Base-by-base conservation (phyloP, 768 basidiomycete species). In the Brasilioporus rufonigricans region DNA sequence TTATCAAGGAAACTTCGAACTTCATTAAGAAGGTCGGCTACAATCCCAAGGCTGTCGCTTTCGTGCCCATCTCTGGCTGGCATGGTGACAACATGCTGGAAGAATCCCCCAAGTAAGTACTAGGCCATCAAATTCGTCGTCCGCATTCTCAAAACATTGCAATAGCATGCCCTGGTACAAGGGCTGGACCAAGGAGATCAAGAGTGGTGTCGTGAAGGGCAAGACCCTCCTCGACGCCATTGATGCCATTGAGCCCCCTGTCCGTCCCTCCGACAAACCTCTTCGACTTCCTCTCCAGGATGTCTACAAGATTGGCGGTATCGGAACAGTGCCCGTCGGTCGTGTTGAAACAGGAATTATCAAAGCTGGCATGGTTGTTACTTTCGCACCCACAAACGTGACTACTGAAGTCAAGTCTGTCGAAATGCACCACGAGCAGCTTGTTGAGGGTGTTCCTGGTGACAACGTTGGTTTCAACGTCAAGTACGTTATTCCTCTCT, bases 1-100 rank as follows among this genome's bases (percentile, higher is more conserved):
- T 98, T 68, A 76, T 97, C 79, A 98, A 96, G 84, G 94, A 97
- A 79, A 94, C 93, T 44, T 91, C 91, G 66, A 87, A 79, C 75
- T 98, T 98, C 85, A 96, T 98, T 76, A 98, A 96, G 86, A 97
- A 98, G 85, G 96, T 98, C 72, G 96, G 96, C 51, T 98, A 97
- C 85, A 98, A 98, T 88, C 96, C 96, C 75, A 98, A 97, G 85
- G 74, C 86, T 53, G 94, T 99, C 62, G 85, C 96, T 60, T 99
- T 98, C 80, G 96, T 98, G 59, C 97, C 97, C 71, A 99, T 99
- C 77, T 99, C 97, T 60, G 97, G 97, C 67, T 99, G 97, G 97
- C 95, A 98, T 83, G 97, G 97, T 72, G 97, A 99, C 86, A 99
- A 99, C 90, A 99, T 99, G 96, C 82, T 99, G 81, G 96, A 98